Conservation (phyloP, 2,329 filamentous ascomycete genomes). For the Clonostachys sp. region DNA sequence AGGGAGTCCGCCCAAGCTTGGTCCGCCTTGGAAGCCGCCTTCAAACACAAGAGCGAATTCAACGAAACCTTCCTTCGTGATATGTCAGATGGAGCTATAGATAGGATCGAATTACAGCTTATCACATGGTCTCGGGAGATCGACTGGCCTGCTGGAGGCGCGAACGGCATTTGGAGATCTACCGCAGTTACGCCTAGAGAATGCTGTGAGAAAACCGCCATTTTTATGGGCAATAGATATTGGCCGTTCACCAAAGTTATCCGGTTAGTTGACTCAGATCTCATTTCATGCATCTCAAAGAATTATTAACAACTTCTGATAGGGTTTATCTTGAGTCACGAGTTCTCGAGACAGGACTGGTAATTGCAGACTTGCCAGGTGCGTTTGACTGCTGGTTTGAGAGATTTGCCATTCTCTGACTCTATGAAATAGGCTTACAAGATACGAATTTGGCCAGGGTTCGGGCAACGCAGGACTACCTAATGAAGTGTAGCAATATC, state of each 20-base stretch:
- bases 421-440: slow-evolving; percentile 12
- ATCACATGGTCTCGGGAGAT: slow-evolving; percentile 18
- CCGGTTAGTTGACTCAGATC: slow-evolving; percentile 9
- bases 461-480: slow-evolving; percentile 23
- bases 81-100: slow-evolving; percentile 16
- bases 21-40: slow-evolving; percentile 26
- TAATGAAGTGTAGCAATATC: slow-evolving; percentile 24
- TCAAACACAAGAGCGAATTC: slow-evolving; percentile 18
- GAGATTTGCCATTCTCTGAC: neutral
- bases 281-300: neutral
- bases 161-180: slow-evolving; percentile 16
- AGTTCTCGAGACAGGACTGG: slow-evolving; percentile 21
- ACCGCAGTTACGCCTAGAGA: slow-evolving; percentile 20
- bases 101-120: slow-evolving; percentile 13
- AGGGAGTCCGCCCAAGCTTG: slow-evolving; percentile 31
- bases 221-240: slow-evolving; percentile 21
- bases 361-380: slow-evolving; percentile 27
- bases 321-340: slow-evolving; percentile 22
- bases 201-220: slow-evolving; percentile 17
- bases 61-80: slow-evolving; percentile 12
- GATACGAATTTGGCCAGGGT: slow-evolving; percentile 27
- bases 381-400: slow-evolving; percentile 2
- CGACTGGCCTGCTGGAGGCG: slow-evolving; percentile 18
- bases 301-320: neutral
- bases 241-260: slow-evolving; percentile 30